phyloP scores from a whole-genome alignment of 805 yeast species.

The Yarrowia deformans region DNA sequence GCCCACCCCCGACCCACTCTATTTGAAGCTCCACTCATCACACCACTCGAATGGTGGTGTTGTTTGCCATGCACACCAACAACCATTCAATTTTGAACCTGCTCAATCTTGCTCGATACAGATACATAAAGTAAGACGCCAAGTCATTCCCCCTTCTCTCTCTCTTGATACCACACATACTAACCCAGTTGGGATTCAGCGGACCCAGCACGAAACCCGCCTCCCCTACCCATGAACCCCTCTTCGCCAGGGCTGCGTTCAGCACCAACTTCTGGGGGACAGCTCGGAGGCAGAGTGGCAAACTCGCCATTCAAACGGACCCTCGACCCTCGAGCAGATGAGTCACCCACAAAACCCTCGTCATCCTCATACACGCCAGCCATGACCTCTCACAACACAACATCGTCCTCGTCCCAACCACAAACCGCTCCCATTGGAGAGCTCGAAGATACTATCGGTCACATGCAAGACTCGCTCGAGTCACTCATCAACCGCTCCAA shows the following conservation, averaged over 20 bases:
- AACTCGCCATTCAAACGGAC: constrained; percentile 23
- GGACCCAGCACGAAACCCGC: constrained; percentile 38
- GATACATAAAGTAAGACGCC: neutral
- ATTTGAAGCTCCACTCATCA: neutral
- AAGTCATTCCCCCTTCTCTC: neutral
- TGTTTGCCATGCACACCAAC: constrained; percentile 21
- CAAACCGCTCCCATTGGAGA: constrained; percentile 22
- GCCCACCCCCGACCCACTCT: neutral
- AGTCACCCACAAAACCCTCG: constrained; percentile 8
- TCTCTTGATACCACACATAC: neutral
- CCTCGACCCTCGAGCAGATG: constrained; percentile 19
- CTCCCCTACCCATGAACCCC: constrained; percentile 38
- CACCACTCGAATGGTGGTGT: constrained; percentile 1
- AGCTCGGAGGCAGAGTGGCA: constrained; percentile 7
- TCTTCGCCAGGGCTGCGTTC: constrained; percentile 26
- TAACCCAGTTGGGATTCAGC: constrained; percentile 38
- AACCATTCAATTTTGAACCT: constrained; percentile 19
- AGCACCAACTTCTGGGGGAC: constrained; percentile 25
- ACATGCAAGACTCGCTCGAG: constrained; percentile 36
- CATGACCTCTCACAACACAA: neutral
- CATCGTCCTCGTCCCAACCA: neutral
- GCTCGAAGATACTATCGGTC: constrained; percentile 32
- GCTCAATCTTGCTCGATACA: constrained; percentile 34
- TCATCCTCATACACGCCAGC: neutral
- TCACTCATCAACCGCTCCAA: constrained; percentile 33